Conservation (phyloP, 139 green algal species). For the Closterium sp. region DNA sequence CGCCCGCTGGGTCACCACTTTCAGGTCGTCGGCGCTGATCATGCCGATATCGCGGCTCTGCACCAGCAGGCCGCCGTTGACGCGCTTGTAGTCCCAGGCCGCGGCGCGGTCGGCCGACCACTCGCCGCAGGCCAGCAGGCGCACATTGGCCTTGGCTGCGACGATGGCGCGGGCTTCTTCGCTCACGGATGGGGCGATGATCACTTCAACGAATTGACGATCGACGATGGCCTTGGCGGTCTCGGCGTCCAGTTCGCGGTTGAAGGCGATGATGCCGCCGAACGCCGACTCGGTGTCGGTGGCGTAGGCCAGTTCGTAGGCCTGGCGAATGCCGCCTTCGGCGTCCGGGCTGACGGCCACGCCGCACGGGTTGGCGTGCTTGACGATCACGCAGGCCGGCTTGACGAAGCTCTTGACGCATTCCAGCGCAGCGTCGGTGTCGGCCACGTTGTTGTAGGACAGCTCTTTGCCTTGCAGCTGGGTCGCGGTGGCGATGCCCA, state of each 20-base stretch:
- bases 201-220: constrained; percentile 99
- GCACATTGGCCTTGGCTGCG: constrained; percentile 95
- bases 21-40: constrained; percentile 69
- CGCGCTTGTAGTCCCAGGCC: constrained; percentile 57
- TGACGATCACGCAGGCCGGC: constrained; percentile 94
- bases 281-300: constrained; percentile 95
- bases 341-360: constrained; percentile 65
- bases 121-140: constrained; percentile 78
- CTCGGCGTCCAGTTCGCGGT: constrained; percentile 60
- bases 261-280: constrained; percentile 99
- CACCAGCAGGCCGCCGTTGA: constrained; percentile 75
- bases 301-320: constrained; percentile 85
- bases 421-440: constrained; percentile 78
- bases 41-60: constrained; percentile 79
- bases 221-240: constrained; percentile 84
- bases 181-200: constrained; percentile 92
- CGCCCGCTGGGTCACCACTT: constrained; percentile 72
- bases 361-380: constrained; percentile 99
- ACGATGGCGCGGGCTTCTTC: constrained; percentile 82
- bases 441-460: constrained; percentile 99
- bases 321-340: no score
- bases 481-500: constrained; percentile 78
- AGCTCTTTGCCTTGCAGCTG: constrained; percentile 98
- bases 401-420: constrained; percentile 68
- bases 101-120: no score